Evolutionary conservation across 768 basidiomycete species (phyloP).

Genomic region (Leucosporidium yakuticum): DNA sequence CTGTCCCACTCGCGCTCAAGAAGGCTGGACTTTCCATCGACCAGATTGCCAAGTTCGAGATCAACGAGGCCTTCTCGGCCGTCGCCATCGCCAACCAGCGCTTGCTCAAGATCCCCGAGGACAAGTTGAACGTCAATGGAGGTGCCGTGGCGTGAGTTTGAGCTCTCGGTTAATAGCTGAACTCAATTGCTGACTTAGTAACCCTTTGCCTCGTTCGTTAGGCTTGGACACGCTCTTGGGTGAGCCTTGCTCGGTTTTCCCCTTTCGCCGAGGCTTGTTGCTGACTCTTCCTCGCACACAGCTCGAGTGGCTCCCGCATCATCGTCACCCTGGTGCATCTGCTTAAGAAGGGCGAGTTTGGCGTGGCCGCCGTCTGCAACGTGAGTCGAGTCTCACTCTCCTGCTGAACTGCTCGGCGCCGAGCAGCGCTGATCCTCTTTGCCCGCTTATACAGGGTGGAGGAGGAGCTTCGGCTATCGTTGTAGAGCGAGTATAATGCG

Average conservation of each 20-base stretch:
- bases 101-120: constrained; percentile 70
- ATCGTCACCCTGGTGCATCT: constrained; percentile 85
- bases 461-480: constrained; percentile 88
- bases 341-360: constrained; percentile 87
- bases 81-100: constrained; percentile 88
- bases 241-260: background rate
- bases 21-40: constrained; percentile 72
- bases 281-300: constrained; percentile 63
- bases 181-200: background rate
- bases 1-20: constrained; percentile 79
- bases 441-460: constrained; percentile 54
- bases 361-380: constrained; percentile 94
- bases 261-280: background rate
- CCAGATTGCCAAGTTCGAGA: constrained; percentile 86
- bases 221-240: constrained; percentile 35
- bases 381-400: constrained; percentile 49
- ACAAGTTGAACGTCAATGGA: constrained; percentile 75
- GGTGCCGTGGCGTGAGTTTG: constrained; percentile 79
- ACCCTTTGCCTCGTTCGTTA: background rate
- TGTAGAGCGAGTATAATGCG: constrained; percentile 67
- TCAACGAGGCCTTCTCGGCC: constrained; percentile 97
- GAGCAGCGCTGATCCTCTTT: constrained; percentile 19
- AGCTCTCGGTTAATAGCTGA: constrained; percentile 45
- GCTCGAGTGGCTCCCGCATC: constrained; percentile 91
- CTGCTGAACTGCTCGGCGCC: constrained; percentile 6